Conservation (phyloP, 225 moss, liverwort and hornwort genomes). For the Sphagnum contortum region DNA sequence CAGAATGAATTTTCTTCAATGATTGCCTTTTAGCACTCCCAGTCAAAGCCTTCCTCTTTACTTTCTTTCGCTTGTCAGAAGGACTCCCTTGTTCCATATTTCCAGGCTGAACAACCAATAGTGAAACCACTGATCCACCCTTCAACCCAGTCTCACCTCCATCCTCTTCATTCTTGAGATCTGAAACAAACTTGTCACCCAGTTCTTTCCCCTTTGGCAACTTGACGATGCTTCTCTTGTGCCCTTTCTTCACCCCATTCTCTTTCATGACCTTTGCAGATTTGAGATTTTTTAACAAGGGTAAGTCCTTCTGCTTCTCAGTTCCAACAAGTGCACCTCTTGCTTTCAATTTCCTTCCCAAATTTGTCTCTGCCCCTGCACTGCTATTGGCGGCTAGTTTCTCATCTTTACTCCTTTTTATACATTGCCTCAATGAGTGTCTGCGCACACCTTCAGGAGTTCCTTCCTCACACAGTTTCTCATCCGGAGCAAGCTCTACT, state of each 20-base stretch:
- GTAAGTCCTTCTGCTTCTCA: constrained; percentile 11
- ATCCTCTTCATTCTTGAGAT: constrained; percentile 9
- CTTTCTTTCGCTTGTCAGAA: constrained; percentile 34
- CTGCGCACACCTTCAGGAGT: constrained; percentile 17
- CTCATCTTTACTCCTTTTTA: constrained; percentile 32
- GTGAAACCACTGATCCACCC: no score
- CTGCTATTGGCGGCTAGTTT: constrained; percentile 11
- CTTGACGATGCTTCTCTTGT: constrained; percentile 12
- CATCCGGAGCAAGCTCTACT: no score
- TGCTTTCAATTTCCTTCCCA: constrained; percentile 36
- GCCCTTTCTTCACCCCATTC: constrained; percentile 16
- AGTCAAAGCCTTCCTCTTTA: constrained; percentile 17
- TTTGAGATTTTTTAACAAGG: constrained; percentile 10
- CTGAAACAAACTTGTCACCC: constrained; percentile 9
- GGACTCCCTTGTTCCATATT: constrained; percentile 10
- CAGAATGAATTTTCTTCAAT: constrained; percentile 27
- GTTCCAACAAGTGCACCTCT: constrained; percentile 20
- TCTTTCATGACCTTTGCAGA: constrained; percentile 19
- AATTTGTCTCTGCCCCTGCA: no score
- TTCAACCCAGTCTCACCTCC: constrained; percentile 13
- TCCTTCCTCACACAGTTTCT: constrained; percentile 6
- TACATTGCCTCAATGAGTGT: constrained; percentile 39
- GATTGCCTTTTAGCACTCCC: constrained; percentile 14
- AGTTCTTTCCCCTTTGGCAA: constrained; percentile 13
- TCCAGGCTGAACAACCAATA: constrained; percentile 8